Evolutionary conservation across 495 filamentous ascomycete species (phyloP), one percentile per base, ranked within the genome.

Genomic region (Aspergillus incahuasiensis): DNA sequence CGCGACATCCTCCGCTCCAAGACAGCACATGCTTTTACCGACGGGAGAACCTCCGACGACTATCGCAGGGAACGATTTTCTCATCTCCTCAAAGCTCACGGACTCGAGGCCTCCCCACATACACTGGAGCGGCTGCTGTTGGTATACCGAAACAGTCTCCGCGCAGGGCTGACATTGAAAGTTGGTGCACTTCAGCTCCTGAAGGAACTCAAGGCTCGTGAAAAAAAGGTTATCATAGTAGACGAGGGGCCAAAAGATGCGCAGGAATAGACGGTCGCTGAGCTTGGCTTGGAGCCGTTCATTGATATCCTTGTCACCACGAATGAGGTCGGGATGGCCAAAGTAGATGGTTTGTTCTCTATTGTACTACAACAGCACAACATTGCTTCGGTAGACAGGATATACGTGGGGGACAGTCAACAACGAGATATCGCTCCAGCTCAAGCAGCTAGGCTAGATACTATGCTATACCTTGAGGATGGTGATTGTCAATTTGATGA

Each of bases 251-350:
- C 32, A 11, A 35, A 35, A 12, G 32, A 35, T 15, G 12, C 32
- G 32, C 12, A 35, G 3, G 12, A 35, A 12, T 35, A 11, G 25
- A 28, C 25, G 25, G 8, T 35, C 32, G 32, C 32, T 13, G 56
- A 65, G 35, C 59, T 75, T 13, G 72, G 68, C 0, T 35, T 71
- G 11, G 12, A n/a, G 51, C 56, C 53, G 1, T 69, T 54, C 40
- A 46, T 77, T 15, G 70, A 75, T 55, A 52, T 72, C 11, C 51
- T 75, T 18, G 62, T 70, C 7, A 74, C 74, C 2, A 69, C 73
- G 1, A 70, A 67, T 52, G 61, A 67, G 24, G 18, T 65, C n/a
- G 67, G 68, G 5, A 60, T 20, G 44, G 60, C 66, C 18, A 74
- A 76, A 39, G 60, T 63, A 7, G 71, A 69, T 44, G 68, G 72